These are phyloP conservation scores for Neonectria magnoliae DNA, from an alignment of 2,329 filamentous ascomycete species.

Conservation along the genomic window DNA sequence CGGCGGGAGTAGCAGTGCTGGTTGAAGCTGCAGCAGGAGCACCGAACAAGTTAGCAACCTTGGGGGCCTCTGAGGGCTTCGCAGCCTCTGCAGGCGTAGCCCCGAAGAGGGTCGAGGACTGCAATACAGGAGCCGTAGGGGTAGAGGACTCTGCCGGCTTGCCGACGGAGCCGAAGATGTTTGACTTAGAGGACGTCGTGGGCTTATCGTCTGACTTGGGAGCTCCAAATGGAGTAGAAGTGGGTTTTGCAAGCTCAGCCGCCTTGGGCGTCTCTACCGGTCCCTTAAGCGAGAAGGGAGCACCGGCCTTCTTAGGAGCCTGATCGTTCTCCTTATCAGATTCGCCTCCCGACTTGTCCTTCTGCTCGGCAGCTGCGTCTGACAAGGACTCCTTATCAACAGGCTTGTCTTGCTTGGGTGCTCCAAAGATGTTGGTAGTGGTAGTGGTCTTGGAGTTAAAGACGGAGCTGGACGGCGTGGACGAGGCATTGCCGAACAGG, in stretches of 20 bases:
- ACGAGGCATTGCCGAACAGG: conserved; percentile 46
- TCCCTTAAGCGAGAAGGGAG: conserved; percentile 45
- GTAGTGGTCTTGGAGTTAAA: conserved; percentile 51
- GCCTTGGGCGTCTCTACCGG: conserved; percentile 42
- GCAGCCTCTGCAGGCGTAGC: conserved; percentile 44
- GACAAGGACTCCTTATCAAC: conserved; percentile 42
- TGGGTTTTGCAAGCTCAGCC: conserved; percentile 41
- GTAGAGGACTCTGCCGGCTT: conserved; percentile 45
- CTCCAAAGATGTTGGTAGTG: conserved; percentile 50
- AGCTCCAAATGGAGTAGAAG: conserved; percentile 37
- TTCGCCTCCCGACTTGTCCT: conserved; percentile 50
- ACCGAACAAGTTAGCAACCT: conserved; percentile 47
- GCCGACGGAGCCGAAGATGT: conserved; percentile 50
- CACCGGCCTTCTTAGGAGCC: conserved; percentile 44
- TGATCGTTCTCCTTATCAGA: conserved; percentile 58
- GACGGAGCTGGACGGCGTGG: conserved; percentile 45
- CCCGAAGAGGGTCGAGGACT: conserved; percentile 49
- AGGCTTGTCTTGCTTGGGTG: conserved; percentile 46
- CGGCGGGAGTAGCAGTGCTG: conserved; percentile 26
- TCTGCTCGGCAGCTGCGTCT: conserved; percentile 35
- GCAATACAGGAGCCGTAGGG: conserved; percentile 36
- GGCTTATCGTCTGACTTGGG: conserved; percentile 40
- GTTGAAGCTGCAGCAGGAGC: conserved; percentile 26
- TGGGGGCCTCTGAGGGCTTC: conserved; percentile 40
- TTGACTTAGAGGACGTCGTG: conserved; percentile 30